Conservation (phyloP, 1,139 yeast genomes). For the Saccharomyces hybrid region DNA sequence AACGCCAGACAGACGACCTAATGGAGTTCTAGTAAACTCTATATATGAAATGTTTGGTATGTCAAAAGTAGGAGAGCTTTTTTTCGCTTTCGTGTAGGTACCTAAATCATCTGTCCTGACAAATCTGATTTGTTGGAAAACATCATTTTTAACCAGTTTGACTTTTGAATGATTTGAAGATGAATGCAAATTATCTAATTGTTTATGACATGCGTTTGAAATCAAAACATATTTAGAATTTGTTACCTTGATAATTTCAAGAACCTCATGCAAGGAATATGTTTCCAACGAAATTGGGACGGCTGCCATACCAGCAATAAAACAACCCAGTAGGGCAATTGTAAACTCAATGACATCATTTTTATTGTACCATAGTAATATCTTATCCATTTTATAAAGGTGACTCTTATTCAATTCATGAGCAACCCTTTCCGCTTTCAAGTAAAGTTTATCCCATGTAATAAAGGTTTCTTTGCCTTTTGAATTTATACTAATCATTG, state of each 20-base stretch:
- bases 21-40: constrained; percentile 83
- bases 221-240: constrained; percentile 72
- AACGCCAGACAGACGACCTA: constrained; percentile 88
- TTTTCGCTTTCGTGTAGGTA: constrained; percentile 49
- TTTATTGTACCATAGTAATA: constrained; percentile 74
- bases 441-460: constrained; percentile 84
- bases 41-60: constrained; percentile 83
- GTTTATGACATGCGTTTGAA: constrained; percentile 70
- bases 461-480: constrained; percentile 78
- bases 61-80: constrained; percentile 58
- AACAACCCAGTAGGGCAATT: constrained; percentile 83
- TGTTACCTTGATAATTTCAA: constrained; percentile 64
- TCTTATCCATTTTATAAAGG: constrained; percentile 73
- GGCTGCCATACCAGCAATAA: constrained; percentile 88
- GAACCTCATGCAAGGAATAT: constrained; percentile 55
- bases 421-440: constrained; percentile 81
- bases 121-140: constrained; percentile 40
- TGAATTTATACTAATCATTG: constrained; percentile 62
- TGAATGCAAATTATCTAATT: constrained; percentile 50
- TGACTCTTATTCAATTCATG: constrained; percentile 74
- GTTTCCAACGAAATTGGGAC: constrained; percentile 80
- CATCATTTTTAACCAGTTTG: constrained; percentile 46
- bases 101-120: constrained; percentile 93
- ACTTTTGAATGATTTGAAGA: constrained; percentile 34
- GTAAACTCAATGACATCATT: constrained; percentile 80